phyloP scores from a whole-genome alignment of 1,284 basidiomycete species.

The Malassezia equina region DNA sequence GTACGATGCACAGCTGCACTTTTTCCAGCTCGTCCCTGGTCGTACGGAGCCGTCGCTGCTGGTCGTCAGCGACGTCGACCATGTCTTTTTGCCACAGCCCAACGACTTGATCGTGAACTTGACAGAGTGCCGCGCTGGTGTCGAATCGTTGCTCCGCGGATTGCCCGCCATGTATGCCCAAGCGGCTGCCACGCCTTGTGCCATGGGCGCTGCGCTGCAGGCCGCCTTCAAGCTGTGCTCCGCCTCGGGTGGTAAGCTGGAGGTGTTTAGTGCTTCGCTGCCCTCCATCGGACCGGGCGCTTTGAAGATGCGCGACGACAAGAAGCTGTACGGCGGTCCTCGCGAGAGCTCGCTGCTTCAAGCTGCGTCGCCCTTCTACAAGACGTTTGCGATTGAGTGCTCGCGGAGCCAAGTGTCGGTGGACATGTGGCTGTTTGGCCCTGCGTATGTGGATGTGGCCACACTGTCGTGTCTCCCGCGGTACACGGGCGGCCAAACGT shows the following conservation, averaged over 20 bases:
- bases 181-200: conserved; percentile 78
- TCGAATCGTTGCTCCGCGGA: conserved; percentile 71
- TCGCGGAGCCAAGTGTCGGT: conserved; percentile 93
- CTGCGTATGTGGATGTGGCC: conserved; percentile 88
- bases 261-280: conserved; percentile 75
- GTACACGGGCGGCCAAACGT: conserved; percentile 95
- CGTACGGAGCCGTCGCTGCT: conserved; percentile 81
- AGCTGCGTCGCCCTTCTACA: conserved; percentile 80
- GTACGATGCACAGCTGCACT: conserved; percentile 85
- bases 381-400: conserved; percentile 97
- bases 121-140: conserved; percentile 66
- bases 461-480: conserved; percentile 82
- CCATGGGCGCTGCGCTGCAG: conserved; percentile 88
- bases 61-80: conserved; percentile 90
- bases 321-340: conserved; percentile 84
- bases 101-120: conserved; percentile 90
- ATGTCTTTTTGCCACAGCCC: conserved; percentile 94
- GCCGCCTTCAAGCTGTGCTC: conserved; percentile 90
- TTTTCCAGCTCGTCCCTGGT: conserved; percentile 79
- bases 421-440: conserved; percentile 96
- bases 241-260: conserved; percentile 88
- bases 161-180: conserved; percentile 96
- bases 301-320: conserved; percentile 90
- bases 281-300: conserved; percentile 82
- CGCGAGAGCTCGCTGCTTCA: conserved; percentile 56